Conservation (phyloP, 352 stramenopile species). For the Plasmopara muralis region DNA sequence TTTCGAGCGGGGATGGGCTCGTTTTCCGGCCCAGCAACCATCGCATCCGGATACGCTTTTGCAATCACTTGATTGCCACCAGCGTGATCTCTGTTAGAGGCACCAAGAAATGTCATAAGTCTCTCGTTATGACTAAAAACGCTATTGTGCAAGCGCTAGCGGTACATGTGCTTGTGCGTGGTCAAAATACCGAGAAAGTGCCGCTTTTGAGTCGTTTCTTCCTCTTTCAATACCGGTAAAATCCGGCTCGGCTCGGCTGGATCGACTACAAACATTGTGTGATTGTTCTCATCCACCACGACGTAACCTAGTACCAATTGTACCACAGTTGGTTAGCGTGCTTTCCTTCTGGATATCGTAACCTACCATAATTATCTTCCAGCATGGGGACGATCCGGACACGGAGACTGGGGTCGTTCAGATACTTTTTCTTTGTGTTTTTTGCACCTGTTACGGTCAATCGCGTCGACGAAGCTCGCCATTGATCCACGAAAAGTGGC, state of each 20-base stretch:
- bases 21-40: slow-evolving; percentile 62
- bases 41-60: slow-evolving; percentile 47
- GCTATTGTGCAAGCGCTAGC: not conserved
- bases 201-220: slow-evolving; percentile 54
- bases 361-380: slow-evolving; percentile 70
- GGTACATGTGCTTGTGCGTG: slow-evolving; percentile 89
- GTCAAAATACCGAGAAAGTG: slow-evolving; percentile 86
- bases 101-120: slow-evolving; percentile 3
- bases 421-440: slow-evolving; percentile 47
- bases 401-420: slow-evolving; percentile 69
- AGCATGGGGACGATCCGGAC: slow-evolving; percentile 83
- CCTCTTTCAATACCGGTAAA: slow-evolving; percentile 58
- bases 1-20: slow-evolving; percentile 79
- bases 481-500: not conserved
- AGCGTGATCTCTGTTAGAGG: slow-evolving; percentile 54
- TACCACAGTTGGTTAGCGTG: not conserved
- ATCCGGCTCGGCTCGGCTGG: slow-evolving; percentile 61
- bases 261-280: slow-evolving; percentile 79
- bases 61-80: slow-evolving; percentile 72
- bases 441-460: not conserved
- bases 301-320: slow-evolving; percentile 45
- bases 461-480: slow-evolving; percentile 4
- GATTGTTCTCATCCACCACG: slow-evolving; percentile 73
- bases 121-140: not conserved
- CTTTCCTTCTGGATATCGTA: not conserved